Evolutionary conservation across 805 yeast species (phyloP).

Genomic region (Kazachstania martiniae): DNA sequence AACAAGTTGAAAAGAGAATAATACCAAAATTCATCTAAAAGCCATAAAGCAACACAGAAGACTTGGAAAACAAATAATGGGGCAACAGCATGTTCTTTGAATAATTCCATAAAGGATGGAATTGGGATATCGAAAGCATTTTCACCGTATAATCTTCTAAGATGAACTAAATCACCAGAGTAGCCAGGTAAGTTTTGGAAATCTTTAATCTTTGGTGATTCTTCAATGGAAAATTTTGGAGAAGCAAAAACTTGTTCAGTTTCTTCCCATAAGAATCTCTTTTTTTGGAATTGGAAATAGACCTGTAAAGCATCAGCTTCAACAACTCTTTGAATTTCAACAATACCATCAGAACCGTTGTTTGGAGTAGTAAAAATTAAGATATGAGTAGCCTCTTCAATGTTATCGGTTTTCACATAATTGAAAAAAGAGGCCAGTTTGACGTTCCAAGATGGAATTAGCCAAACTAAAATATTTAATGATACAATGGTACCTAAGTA

Average conservation of each 20-base stretch:
- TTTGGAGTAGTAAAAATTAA: constrained; percentile 75
- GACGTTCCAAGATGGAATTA: constrained; percentile 92
- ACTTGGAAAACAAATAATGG: constrained; percentile 96
- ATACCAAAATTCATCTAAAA: constrained; percentile 95
- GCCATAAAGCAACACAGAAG: constrained; percentile 91
- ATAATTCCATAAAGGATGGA: constrained; percentile 82
- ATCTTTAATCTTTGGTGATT: constrained; percentile 42
- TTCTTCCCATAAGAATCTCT: constrained; percentile 67
- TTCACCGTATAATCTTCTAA: constrained; percentile 58
- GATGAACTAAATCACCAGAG: constrained; percentile 39
- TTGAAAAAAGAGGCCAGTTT: constrained; percentile 60
- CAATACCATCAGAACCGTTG: constrained; percentile 77
- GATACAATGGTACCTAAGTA: constrained; percentile 66
- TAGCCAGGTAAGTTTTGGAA: constrained; percentile 50
- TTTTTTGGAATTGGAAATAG: constrained; percentile 81
- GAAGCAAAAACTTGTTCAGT: constrained; percentile 54
- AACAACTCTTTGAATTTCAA: constrained; percentile 42
- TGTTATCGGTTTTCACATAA: constrained; percentile 40
- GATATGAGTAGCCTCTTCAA: constrained; percentile 60
- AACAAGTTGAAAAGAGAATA: constrained; percentile 82
- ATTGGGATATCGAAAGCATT: constrained; percentile 91
- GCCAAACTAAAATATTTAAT: constrained; percentile 63
- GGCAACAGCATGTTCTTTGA: constrained; percentile 96
- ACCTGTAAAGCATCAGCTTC: constrained; percentile 51
- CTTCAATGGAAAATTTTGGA: constrained; percentile 60